Conservation (phyloP, 116 monocot genomes). For the Papilionanthe hybrid region DNA sequence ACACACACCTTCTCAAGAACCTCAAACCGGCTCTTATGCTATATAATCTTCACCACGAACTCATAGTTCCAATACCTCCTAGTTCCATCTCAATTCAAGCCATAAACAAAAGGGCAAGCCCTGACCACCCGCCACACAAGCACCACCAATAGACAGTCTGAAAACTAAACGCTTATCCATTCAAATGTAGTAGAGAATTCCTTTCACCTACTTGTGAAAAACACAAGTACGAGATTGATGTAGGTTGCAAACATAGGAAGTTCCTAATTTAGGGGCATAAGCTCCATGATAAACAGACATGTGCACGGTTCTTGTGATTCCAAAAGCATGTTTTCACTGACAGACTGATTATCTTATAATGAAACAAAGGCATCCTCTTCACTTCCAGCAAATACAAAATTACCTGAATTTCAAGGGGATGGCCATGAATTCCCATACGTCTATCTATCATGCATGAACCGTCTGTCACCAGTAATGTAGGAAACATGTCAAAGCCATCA, state of each 20-base stretch:
- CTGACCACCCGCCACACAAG: no score
- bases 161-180: no score
- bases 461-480: constrained; percentile 94
- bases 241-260: background rate
- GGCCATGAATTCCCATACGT: constrained; percentile 98
- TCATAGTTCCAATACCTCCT: background rate
- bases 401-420: constrained; percentile 98
- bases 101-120: background rate
- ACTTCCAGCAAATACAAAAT: background rate
- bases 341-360: background rate
- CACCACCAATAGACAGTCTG: no score
- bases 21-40: background rate
- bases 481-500: constrained; percentile 99
- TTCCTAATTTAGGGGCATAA: background rate
- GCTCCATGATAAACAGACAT: background rate
- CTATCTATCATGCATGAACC: constrained; percentile 99
- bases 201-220: no score
- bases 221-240: no score
- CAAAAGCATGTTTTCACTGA: background rate
- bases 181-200: no score
- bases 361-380: background rate
- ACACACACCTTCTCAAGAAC: background rate
- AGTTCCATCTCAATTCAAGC: background rate
- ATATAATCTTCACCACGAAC: background rate
- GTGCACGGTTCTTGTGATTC: background rate